Evolutionary conservation across 306 rosid species (phyloP), one percentile per base, ranked within the genome.

Genomic region (Leucaena leucocephala): DNA sequence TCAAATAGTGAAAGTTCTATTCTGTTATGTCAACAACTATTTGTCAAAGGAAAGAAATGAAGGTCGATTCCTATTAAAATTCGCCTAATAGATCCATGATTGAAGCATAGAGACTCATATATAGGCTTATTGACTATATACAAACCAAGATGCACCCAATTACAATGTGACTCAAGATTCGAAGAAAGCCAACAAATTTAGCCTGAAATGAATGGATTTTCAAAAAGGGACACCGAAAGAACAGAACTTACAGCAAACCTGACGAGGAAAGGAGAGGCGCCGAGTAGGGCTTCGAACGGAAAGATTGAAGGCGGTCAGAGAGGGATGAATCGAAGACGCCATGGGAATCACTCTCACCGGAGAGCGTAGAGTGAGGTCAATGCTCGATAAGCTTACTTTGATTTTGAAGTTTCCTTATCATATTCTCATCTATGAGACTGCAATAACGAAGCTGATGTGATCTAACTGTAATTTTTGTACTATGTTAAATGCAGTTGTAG

Each of bases 321-420:
- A 85, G 11, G 97, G 97, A 49, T 90, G 87, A 83, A 94, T 79
- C 8, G 94, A 86, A 74, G 90, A 89, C 50, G 96, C 94, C 94
- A 89, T 86, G 12, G 92, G 97, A 58, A 90, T 75, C 68, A 86
- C 80, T 81, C 80, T 82, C 89, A 82, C 83, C 86, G 36, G 44
- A 40, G 1, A 27, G 70, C 35, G 45, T 0, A 64, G 70, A 38
- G 70, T 35, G 46, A 64, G 70, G 46, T 36, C 12, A 10, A 36
- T 27, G 27, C 27, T 27, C 0, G 67, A 61, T 61, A 61, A 61
- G 67, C 67, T 33, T 0, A 27, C 39, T 15, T 15, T 38, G 12
- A 15, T 36, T 63, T 36, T 14, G 10, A 16, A 7, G 7, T 38
- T 16, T 8, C 4, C 3, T 16, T 65, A 58, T 58, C 35, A 7